Conservation (phyloP, 208 protist species). For the Crithidia thermophila region DNA sequence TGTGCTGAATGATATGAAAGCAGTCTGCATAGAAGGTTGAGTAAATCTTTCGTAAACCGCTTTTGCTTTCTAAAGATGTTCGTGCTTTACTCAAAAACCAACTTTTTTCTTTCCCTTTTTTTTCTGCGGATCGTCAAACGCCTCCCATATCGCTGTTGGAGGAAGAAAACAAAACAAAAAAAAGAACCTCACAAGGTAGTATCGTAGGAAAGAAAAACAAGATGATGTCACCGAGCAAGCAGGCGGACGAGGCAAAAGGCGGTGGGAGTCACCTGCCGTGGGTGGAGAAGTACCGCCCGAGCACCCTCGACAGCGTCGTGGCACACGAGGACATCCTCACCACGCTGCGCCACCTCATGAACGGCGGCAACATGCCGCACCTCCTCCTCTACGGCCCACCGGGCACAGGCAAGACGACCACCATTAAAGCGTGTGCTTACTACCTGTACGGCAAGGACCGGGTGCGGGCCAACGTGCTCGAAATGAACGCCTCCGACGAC, state of each 20-base stretch:
- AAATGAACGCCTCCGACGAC: slow-evolving; percentile 99
- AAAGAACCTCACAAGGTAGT: too few relatives aligned
- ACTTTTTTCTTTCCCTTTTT: too few relatives aligned
- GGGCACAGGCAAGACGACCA: slow-evolving; percentile 92
- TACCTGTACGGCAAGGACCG: slow-evolving; percentile 96
- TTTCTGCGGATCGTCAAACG: too few relatives aligned
- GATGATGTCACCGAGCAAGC: slow-evolving; percentile 22
- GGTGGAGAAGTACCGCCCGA: slow-evolving; percentile 97
- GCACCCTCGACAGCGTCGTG: slow-evolving; percentile 88
- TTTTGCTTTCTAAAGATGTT: too few relatives aligned
- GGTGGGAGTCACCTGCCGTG: slow-evolving; percentile 71
- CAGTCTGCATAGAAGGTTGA: too few relatives aligned
- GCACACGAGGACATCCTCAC: slow-evolving; percentile 93
- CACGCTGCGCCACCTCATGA: slow-evolving; percentile 93
- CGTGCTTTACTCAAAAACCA: too few relatives aligned
- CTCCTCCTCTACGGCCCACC: slow-evolving; percentile 99
- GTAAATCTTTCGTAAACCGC: too few relatives aligned
- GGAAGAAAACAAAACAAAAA: too few relatives aligned
- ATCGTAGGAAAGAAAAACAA: too few relatives aligned
- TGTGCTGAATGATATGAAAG: too few relatives aligned
- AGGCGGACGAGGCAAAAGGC: slow-evolving; percentile 16
- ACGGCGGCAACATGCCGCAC: slow-evolving; percentile 95
- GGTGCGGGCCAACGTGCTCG: slow-evolving; percentile 84
- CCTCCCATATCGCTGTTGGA: too few relatives aligned
- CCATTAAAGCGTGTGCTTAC: slow-evolving; percentile 86